Base-by-base conservation (phyloP, 108 stramenopile species). In the Cyclotella distinguenda region DNA sequence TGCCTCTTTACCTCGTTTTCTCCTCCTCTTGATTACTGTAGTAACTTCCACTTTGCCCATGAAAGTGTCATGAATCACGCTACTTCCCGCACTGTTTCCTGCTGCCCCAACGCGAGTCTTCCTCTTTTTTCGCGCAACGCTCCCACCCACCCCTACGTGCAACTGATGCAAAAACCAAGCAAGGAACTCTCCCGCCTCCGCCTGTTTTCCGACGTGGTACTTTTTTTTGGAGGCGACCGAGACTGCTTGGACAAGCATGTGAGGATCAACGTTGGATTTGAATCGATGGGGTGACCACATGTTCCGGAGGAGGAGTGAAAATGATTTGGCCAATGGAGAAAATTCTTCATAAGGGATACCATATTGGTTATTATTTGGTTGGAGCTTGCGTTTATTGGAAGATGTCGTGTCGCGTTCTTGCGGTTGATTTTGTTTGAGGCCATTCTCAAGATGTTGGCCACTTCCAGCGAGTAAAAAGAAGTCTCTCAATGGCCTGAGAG, bases 121-220 rank as follows among this genome's bases (percentile, higher is more conserved):
- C 62, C 74, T 84, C 18, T 80, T 67, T 0, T 61, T 47, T 11
- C 27, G 16, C 52, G 81, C 81, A 33, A 43, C 5, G 7, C 44
- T 84, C 31, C 92, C 83, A 10, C 87, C 84, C 32, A 95, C 62
- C 10, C 93, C 95, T 26, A 88, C 21, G 79, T 99, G 97, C 30
- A 99, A 74, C 52, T 85, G 81, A 68, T 97, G 87, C 58, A 99
- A 66, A 7, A 99, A 79, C 99, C 99, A 99, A 3, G 94, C 76
- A 78, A 98, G 59, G 39, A 98, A 95, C 54, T 98, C 97, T 16
- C 90, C 92, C 21, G 91, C 93, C 43, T 99, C 97, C 4, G 87
- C 84, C 68, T 89, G 93, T 33, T 69, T 47, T 1, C 96, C 97
- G 19, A 96, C 88, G 28, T 64, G 64, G 80, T 95, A 98, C n/a